Base-by-base conservation (phyloP, 2,329 filamentous ascomycete species). In the Lecanicillium sp. region DNA sequence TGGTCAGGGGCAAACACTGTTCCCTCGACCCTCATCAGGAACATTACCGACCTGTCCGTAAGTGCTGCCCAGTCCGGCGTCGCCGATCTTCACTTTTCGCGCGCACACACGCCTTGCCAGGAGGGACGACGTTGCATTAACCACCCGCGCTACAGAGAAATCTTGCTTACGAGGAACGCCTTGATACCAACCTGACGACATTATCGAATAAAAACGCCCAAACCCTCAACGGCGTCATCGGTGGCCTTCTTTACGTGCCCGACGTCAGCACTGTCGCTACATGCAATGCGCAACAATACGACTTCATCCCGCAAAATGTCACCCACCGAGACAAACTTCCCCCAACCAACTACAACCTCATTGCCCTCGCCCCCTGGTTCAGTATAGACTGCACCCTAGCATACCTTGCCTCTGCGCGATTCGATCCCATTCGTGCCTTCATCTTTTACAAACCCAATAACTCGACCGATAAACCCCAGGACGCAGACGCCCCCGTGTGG, bases 321-420 rank as follows among this genome's bases (percentile, higher is more conserved):
- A 94, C 87, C 11, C 77, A 82, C 13, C 72, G 76, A 49, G 58
- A 61, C n/a, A 72, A 92, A 51, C 74, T 96, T 1, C 79, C 79
- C 1, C 66, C 71, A 1, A 72, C 72, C 35, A 78, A 84, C 48
- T 87, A 86, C 57, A 79, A 82, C 40, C 68, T 88, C 37, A 77
- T 96, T 49, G 89, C 84, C 19, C 65, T 96, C 38, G 89, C 87
- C 17, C 90, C 90, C 19, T 97, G 90, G 89, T 78, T 87, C 50
- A 84, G 73, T 45, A 65, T 72, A 7, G 65, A 77, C 18, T 98
- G 90, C 56, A 84, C 86, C 11, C 62, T 71, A 40, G 74, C 81
- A 32, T 95, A 87, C 56, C 71, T 97, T 33, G 62, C 70, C 14
- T 69, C 75, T 15, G 72, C 75, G n/a, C 65, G 68, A 22, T 51